These are phyloP conservation scores for Mallotus japonicus DNA, from an alignment of 441 rosid species.

Conservation along the genomic window DNA sequence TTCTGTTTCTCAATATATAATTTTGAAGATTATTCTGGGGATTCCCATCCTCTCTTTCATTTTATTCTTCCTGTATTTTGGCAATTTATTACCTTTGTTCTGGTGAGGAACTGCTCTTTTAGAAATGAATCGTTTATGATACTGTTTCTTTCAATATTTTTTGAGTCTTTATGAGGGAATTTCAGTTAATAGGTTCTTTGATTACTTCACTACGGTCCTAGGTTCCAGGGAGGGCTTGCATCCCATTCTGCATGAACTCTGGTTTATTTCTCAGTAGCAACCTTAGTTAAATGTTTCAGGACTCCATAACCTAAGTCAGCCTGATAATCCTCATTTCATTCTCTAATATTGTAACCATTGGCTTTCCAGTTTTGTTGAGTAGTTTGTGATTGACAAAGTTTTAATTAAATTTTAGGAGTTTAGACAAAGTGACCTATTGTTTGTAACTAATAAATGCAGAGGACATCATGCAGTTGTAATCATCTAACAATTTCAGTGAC, in stretches of 20 bases:
- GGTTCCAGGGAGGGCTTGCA: not conserved
- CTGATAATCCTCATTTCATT: not conserved
- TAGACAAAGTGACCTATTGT: too few relatives aligned
- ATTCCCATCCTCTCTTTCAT: not conserved
- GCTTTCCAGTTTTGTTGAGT: not conserved
- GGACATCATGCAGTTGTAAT: not conserved
- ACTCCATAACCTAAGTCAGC: not conserved
- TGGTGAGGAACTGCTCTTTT: conserved; percentile 3
- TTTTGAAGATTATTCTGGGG: not conserved
- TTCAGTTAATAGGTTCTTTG: not conserved
- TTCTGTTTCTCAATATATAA: not conserved
- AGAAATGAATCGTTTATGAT: not conserved
- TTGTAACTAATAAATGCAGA: too few relatives aligned
- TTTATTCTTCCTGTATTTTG: not conserved
- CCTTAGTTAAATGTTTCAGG: not conserved
- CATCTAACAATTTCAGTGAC: not conserved
- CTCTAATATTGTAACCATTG: not conserved
- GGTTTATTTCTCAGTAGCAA: not conserved
- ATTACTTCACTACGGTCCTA: not conserved
- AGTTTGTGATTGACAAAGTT: not conserved
- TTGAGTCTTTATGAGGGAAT: not conserved
- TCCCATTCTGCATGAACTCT: not conserved
- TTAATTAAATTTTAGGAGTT: too few relatives aligned
- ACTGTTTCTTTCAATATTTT: not conserved
- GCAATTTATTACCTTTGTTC: not conserved